Base-by-base conservation (phyloP, 768 basidiomycete genomes). In the Tricholoma bakamatsutake region DNA sequence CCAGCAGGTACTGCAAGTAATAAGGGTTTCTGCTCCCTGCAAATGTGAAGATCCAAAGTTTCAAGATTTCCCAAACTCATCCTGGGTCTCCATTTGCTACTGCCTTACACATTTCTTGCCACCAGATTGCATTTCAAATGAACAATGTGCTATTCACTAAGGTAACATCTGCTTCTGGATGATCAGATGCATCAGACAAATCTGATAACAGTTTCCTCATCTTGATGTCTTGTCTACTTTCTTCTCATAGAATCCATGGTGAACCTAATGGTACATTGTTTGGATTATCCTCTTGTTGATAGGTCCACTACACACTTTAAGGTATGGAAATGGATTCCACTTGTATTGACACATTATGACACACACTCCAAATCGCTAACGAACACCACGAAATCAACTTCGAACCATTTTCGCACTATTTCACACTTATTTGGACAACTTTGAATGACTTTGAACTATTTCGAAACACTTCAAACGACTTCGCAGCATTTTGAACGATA, bases 31-130 rank as follows among this genome's bases (percentile, higher is more conserved):
- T 52, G 15, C 61, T 61, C 0, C 67, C 65, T n/a, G 62, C 47
- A 42, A 66, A 68, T 30, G 62, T 66, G 55, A 68, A 61, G 1
- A 63, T 64, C 66, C 64, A 63, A 1, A 65, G 52, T 55, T 68
- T 66, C 31, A 66, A 43, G 15, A 66, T 56, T 46, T 67, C 67
- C 56, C 59, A 65, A 10, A 68, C 57, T 28, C 61, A 54, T 0
- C 64, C 64, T 1, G 62, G 59, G 59, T 68, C 63, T 18, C 66
- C 67, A 17, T 58, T 52, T 7, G 62, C 59, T 33, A 66, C 57
- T 2, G 67, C 67, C 15, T 48, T 54, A 37, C 63, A 62, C 18
- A 63, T 57, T 51, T 66, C 64, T 18, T 63, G 34, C 62, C 65
- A 67, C 57, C 61, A 59, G 8, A 66, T 57, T 1, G 55, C 66